These are phyloP conservation scores for Ceratobasidium sp. DNA, from an alignment of 1,284 basidiomycete genomes.

Conservation along the genomic window DNA sequence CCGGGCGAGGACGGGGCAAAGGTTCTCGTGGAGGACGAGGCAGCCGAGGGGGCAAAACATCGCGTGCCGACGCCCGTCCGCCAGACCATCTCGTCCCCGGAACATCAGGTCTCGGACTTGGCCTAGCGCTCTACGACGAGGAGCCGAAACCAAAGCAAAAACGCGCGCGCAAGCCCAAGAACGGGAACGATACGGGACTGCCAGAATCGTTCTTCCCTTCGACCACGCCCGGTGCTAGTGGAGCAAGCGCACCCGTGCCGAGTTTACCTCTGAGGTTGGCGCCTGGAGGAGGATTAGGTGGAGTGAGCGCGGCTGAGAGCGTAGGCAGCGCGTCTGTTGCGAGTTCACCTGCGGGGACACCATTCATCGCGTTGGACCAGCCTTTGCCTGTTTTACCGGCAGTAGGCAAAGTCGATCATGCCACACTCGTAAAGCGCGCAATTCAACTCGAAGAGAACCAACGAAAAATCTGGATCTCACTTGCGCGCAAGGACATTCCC, in stretches of 20 bases:
- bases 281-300: background rate
- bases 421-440: conserved; percentile 68
- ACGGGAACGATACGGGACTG: conserved; percentile 15
- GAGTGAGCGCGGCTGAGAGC: conserved; percentile 4
- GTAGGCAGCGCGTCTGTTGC: conserved; percentile 21
- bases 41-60: conserved; percentile 17
- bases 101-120: conserved; percentile 20
- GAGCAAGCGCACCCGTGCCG: background rate
- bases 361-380: conserved; percentile 21
- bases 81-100: background rate
- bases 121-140: conserved; percentile 20
- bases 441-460: conserved; percentile 85
- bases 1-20: conserved; percentile 18
- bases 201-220: conserved; percentile 31
- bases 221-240: background rate
- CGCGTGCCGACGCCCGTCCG: background rate
- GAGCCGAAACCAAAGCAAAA: conserved; percentile 31
- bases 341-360: conserved; percentile 30
- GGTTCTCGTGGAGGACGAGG: conserved; percentile 31
- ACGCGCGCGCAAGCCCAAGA: conserved; percentile 26
- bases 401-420: conserved; percentile 39
- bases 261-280: conserved; percentile 11
- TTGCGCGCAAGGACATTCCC: conserved; percentile 83
- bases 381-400: conserved; percentile 23
- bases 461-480: conserved; percentile 87